Base-by-base conservation (phyloP, 2,329 filamentous ascomycete species). In the Polytolypa hystricis region DNA sequence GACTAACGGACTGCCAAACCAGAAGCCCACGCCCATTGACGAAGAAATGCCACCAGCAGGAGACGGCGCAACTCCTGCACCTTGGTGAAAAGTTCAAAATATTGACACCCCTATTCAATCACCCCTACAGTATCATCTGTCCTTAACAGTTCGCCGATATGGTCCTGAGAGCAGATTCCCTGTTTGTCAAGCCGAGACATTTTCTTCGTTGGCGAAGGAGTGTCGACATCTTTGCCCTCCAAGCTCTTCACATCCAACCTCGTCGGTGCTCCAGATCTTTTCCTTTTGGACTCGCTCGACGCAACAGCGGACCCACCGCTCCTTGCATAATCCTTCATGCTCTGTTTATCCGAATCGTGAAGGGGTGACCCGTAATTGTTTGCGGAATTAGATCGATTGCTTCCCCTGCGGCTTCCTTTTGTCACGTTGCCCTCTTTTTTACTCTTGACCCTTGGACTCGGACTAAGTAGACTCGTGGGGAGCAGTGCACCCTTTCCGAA, bases 361-460 rank as follows among this genome's bases (percentile, higher is more conserved):
- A n/a, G n/a, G n/a, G n/a, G n/a, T n/a, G n/a, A n/a, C n/a, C n/a
- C n/a, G n/a, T n/a, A n/a, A n/a, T n/a, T n/a, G n/a, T n/a, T n/a
- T n/a, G n/a, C n/a, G n/a, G n/a, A n/a, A n/a, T n/a, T n/a, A n/a
- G n/a, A n/a, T n/a, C n/a, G n/a, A n/a, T n/a, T n/a, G n/a, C n/a
- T n/a, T n/a, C n/a, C n/a, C n/a, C n/a, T n/a, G n/a, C n/a, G n/a
- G n/a, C n/a, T n/a, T n/a, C n/a, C n/a, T n/a, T n/a, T n/a, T n/a
- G n/a, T n/a, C n/a, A n/a, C n/a, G n/a, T 18, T n/a, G 9, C 45
- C 43, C 37, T 60, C 57, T 37, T 61, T 61, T 29, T 49, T 52
- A 34, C 56, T 46, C 33, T 50, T 56, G 29, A 61, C 39, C 16
- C 52, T 48, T 3, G 45, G 46, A 32, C 48, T 58, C 1, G 56